A percentile compares a stretch with the other conserved stretches of the same genome.
Conservation (phyloP, 176 grass and related monocot species). For the Areca catechu region DNA sequence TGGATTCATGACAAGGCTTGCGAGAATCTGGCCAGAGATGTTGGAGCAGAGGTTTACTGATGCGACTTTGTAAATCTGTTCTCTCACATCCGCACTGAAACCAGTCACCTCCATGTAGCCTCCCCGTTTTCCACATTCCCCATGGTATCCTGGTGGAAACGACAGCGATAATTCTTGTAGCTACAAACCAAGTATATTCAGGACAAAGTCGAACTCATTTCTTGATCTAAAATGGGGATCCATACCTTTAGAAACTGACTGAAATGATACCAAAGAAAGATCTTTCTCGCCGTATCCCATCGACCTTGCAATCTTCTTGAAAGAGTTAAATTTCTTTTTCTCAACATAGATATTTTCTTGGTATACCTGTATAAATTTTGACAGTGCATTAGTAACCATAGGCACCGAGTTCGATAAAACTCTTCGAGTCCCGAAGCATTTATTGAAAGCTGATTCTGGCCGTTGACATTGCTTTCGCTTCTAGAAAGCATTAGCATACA, state of each 20-base stretch:
- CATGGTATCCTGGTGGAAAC: constrained; percentile 59
- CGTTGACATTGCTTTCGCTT: too few relatives aligned
- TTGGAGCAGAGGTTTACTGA: constrained; percentile 97
- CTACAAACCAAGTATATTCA: too few relatives aligned
- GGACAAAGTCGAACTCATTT: too few relatives aligned
- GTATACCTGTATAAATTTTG: constrained; percentile 49
- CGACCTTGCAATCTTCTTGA: constrained; percentile 75
- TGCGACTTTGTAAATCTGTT: constrained; percentile 96
- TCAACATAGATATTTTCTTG: constrained; percentile 64
- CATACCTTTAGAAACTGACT: constrained; percentile 79
- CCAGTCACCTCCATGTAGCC: constrained; percentile 98
- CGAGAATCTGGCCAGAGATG: constrained; percentile 82
- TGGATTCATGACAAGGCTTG: constrained; percentile 95
- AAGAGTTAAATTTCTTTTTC: constrained; percentile 70
- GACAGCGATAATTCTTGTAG: background rate
- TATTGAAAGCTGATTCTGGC: too few relatives aligned
- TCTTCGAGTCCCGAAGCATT: too few relatives aligned
- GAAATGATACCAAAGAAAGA: constrained; percentile 53
- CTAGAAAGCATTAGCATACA: too few relatives aligned
- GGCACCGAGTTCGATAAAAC: background rate
- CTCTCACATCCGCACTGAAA: constrained; percentile 82
- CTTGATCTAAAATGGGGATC: background rate
- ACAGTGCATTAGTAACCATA: background rate
- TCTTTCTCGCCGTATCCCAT: constrained; percentile 57
- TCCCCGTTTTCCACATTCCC: constrained; percentile 98